Conservation (phyloP, 2,329 filamentous ascomycete species). For the Dactylellina haptotyla region DNA sequence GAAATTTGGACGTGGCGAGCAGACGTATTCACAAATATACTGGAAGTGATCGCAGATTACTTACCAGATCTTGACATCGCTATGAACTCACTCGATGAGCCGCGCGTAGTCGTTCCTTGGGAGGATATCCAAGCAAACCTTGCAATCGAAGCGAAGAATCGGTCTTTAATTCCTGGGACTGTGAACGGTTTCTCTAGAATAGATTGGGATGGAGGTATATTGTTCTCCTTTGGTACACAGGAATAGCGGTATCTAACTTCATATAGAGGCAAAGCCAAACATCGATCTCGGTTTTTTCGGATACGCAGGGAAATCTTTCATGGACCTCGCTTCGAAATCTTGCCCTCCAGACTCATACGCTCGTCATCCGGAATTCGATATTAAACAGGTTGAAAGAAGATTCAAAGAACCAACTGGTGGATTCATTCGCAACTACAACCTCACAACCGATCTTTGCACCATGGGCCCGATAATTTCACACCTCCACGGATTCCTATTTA, state of each 20-base stretch:
- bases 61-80: slow-evolving; percentile 75
- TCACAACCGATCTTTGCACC: slow-evolving; percentile 72
- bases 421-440: slow-evolving; percentile 71
- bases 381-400: slow-evolving; percentile 65
- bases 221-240: slow-evolving; percentile 52
- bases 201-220: slow-evolving; percentile 33
- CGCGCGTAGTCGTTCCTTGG: slow-evolving; percentile 71
- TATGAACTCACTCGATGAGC: slow-evolving; percentile 73
- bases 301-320: slow-evolving; percentile 66
- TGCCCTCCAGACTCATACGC: slow-evolving; percentile 71
- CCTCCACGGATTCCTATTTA: slow-evolving; percentile 73
- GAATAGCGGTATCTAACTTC: background rate
- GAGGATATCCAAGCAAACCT: slow-evolving; percentile 68
- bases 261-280: slow-evolving; percentile 60
- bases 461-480: slow-evolving; percentile 72
- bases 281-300: slow-evolving; percentile 62
- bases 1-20: slow-evolving; percentile 61
- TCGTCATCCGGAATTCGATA: slow-evolving; percentile 64
- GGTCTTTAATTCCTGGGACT: slow-evolving; percentile 62
- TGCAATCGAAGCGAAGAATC: slow-evolving; percentile 64
- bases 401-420: slow-evolving; percentile 67
- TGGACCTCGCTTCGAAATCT: slow-evolving; percentile 69
- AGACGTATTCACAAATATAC: slow-evolving; percentile 62
- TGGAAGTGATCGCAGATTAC: slow-evolving; percentile 65
- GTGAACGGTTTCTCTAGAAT: slow-evolving; percentile 56